A percentile compares a stretch with the other conserved stretches of the same genome.
These are phyloP conservation scores for Friedmanniomyces simplex DNA, from an alignment of 495 filamentous ascomycete genomes.

Conservation along the genomic window DNA sequence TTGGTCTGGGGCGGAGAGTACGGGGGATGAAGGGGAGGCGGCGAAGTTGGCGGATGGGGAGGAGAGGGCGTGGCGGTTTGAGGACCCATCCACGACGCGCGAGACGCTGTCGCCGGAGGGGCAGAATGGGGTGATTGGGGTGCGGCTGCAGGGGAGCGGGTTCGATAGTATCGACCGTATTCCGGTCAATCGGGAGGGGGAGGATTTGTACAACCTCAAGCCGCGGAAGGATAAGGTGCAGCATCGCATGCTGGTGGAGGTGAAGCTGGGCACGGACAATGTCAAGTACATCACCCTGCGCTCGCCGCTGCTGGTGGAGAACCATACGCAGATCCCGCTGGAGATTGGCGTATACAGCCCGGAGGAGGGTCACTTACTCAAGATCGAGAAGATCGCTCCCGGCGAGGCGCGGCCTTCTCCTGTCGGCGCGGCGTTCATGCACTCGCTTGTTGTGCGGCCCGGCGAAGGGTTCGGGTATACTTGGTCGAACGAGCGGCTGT, in stretches of 20 bases:
- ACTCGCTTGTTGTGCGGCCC: conserved; percentile 81
- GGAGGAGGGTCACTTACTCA: conserved; percentile 79
- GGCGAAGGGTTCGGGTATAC: conserved; percentile 95
- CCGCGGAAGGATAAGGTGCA: conserved; percentile 73
- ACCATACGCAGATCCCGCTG: conserved; percentile 91
- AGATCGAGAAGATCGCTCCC: conserved; percentile 94
- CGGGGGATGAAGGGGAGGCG: conserved; percentile 49
- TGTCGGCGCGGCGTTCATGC: conserved; percentile 81
- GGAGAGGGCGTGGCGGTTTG: conserved; percentile 90
- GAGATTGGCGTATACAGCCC: conserved; percentile 90
- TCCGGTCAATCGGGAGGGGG: conserved; percentile 84
- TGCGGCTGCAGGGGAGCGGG: conserved; percentile 82
- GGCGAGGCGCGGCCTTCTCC: conserved; percentile 86
- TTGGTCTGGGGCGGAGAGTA: conserved; percentile 55
- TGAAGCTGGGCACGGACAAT: conserved; percentile 81
- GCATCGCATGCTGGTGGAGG: conserved; percentile 84
- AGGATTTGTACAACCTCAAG: conserved; percentile 73
- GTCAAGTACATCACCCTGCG: conserved; percentile 96
- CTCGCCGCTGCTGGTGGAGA: conserved; percentile 92
- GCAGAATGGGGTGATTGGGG: conserved; percentile 61
- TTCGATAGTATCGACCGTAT: conserved; percentile 86
- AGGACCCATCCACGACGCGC: conserved; percentile 86
- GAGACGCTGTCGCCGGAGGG: conserved; percentile 81
- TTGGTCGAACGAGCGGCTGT: conserved; percentile 80
- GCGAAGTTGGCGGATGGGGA: conserved; percentile 83